These are phyloP conservation scores for Deinandra increscens DNA, from an alignment of 129 eudicot species.

Conservation along the genomic window DNA sequence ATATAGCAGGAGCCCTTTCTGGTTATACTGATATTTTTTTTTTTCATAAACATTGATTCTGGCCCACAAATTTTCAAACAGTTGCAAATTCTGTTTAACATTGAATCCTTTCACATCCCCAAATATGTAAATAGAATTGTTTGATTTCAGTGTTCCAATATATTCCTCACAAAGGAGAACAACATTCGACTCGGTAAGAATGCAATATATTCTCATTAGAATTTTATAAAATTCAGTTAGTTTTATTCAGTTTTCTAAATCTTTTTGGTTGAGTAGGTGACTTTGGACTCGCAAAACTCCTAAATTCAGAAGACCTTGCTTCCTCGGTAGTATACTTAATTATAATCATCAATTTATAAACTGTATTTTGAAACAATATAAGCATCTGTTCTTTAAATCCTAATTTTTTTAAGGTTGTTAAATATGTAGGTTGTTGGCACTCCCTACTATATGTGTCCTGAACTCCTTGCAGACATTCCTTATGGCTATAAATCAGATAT, in stretches of 20 bases:
- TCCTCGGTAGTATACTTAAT: constrained; percentile 61
- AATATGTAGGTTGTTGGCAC: constrained; percentile 83
- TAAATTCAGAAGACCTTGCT: constrained; percentile 74
- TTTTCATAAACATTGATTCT: not conserved
- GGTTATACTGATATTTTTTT: not conserved
- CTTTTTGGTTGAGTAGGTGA: constrained; percentile 55
- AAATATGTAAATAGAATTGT: constrained; percentile 2
- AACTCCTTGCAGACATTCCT: constrained; percentile 94
- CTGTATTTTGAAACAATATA: not conserved
- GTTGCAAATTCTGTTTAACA: not conserved
- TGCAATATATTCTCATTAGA: not conserved
- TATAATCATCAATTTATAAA: not conserved
- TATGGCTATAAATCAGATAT: constrained; percentile 98
- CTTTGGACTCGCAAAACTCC: constrained; percentile 92
- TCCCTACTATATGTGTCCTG: constrained; percentile 98
- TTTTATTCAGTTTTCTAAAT: not conserved
- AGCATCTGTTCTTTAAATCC: not conserved
- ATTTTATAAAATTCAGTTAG: not conserved
- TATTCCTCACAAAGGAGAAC: constrained; percentile 84
- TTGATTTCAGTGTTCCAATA: constrained; percentile 75
- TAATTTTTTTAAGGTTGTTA: not conserved
- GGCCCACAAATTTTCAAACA: not conserved
- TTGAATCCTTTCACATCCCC: not conserved
- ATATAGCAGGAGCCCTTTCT: too few relatives aligned
- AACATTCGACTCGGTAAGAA: constrained; percentile 87